phyloP scores from a whole-genome alignment of 2,329 filamentous ascomycete genomes.

The Aspergillus aculeatinus region DNA sequence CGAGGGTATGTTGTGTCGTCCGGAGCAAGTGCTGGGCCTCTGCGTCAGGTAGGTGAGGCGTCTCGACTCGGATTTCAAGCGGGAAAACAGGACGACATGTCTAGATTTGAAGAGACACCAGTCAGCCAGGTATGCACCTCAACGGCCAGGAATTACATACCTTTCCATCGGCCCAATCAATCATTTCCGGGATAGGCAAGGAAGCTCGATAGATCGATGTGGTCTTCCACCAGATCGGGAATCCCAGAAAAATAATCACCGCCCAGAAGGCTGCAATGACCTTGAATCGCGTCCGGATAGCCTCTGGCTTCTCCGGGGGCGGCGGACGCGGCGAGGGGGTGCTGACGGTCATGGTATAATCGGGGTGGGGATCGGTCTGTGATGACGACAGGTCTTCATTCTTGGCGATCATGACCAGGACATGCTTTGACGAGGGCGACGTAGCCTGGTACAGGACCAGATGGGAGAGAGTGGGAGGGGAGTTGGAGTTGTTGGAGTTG shows the following conservation, averaged over 20 bases:
- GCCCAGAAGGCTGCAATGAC: conserved; percentile 90
- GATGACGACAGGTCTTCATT: conserved; percentile 35
- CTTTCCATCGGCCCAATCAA: conserved; percentile 86
- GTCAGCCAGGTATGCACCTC: neutral
- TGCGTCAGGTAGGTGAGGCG: conserved; percentile 61
- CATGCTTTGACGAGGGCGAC: conserved; percentile 29
- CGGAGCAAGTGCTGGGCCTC: conserved; percentile 74
- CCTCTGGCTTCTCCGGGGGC: conserved; percentile 74
- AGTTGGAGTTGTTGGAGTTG: conserved; percentile 8
- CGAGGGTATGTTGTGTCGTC: conserved; percentile 80
- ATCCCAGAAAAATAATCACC: conserved; percentile 75
- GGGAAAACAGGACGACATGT: conserved; percentile 86
- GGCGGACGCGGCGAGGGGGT: conserved; percentile 48
- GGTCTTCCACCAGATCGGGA: conserved; percentile 95
- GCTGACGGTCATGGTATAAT: conserved; percentile 22
- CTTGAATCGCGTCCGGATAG: conserved; percentile 66
- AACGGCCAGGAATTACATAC: conserved; percentile 46
- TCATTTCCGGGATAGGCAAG: conserved; percentile 81
- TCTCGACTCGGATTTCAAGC: conserved; percentile 74
- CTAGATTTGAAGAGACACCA: conserved; percentile 48
- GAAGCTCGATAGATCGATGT: conserved; percentile 87
- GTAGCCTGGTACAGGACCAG: neutral
- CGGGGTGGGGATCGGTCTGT: conserved; percentile 16
- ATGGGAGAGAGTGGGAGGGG: neutral
- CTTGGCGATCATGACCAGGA: conserved; percentile 34